These are phyloP conservation scores for Asterochloris sp. DNA, from an alignment of 139 green algal genomes.

Conservation along the genomic window DNA sequence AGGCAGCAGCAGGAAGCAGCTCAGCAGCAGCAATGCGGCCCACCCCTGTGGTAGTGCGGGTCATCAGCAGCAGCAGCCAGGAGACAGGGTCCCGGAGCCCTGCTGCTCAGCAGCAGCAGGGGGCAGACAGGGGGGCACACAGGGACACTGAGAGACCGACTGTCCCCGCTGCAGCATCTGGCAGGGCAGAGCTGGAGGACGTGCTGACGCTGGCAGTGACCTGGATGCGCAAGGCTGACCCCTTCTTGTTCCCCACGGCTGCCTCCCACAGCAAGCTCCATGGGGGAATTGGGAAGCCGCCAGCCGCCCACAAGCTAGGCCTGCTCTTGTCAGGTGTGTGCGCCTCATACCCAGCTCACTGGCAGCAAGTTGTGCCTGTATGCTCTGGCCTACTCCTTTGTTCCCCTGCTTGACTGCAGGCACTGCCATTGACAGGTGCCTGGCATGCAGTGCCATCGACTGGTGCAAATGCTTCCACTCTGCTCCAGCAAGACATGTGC, in stretches of 20 bases:
- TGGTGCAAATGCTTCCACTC: not conserved
- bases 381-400: not conserved
- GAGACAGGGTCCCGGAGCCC: too few relatives aligned
- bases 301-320: constrained; percentile 20
- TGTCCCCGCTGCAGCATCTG: too few relatives aligned
- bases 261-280: not conserved
- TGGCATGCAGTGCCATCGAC: not conserved
- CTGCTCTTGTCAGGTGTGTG: constrained; percentile 29
- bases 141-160: too few relatives aligned
- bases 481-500: not conserved
- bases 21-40: too few relatives aligned
- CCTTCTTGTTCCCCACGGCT: constrained; percentile 14
- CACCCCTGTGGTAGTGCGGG: too few relatives aligned
- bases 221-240: constrained; percentile 31
- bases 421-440: not conserved
- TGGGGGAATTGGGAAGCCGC: constrained; percentile 1
- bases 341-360: not conserved
- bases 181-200: constrained; percentile 31
- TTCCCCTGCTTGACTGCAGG: not conserved
- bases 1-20: too few relatives aligned
- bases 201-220: constrained; percentile 42
- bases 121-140: too few relatives aligned
- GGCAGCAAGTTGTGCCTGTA: not conserved
- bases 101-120: too few relatives aligned
- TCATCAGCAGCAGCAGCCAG: too few relatives aligned